Evolutionary conservation across 129 eudicot species (phyloP).

Genomic region (Gnaphalium uliginosum): DNA sequence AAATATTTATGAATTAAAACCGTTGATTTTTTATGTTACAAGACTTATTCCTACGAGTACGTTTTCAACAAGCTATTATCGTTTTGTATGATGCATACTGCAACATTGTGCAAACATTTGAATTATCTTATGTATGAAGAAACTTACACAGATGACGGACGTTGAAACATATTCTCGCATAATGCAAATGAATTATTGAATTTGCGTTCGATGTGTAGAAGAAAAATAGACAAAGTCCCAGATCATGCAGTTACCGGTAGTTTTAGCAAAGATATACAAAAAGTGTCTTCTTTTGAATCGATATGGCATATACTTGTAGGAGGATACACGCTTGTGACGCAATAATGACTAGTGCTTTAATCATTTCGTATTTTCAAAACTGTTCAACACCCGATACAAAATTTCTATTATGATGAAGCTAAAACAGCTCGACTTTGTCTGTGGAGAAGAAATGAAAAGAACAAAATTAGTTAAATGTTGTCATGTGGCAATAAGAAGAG

Average conservation of each 20-base stretch:
- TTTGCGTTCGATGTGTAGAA: neutral
- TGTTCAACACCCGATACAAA: slow-evolving; percentile 27
- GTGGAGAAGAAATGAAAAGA: slow-evolving; percentile 23
- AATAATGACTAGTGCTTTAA: neutral
- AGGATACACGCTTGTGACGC: no score
- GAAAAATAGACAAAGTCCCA: neutral
- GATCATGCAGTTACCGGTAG: neutral
- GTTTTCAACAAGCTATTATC: neutral
- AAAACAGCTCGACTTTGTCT: slow-evolving; percentile 21
- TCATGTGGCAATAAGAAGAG: slow-evolving; percentile 32
- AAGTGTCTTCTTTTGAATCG: neutral
- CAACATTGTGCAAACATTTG: neutral
- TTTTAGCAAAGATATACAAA: neutral
- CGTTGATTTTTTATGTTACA: neutral
- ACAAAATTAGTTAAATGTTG: slow-evolving; percentile 29
- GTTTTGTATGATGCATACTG: neutral
- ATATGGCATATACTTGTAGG: neutral
- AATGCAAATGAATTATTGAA: neutral
- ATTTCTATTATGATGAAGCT: neutral
- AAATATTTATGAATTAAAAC: slow-evolving; percentile 13
- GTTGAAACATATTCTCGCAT: no score
- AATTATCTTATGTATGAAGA: no score
- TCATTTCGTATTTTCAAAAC: slow-evolving; percentile 28
- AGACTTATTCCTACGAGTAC: neutral
- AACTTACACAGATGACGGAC: no score